Conservation (phyloP, 1,284 basidiomycete species). For the Ganoderma lucidum region DNA sequence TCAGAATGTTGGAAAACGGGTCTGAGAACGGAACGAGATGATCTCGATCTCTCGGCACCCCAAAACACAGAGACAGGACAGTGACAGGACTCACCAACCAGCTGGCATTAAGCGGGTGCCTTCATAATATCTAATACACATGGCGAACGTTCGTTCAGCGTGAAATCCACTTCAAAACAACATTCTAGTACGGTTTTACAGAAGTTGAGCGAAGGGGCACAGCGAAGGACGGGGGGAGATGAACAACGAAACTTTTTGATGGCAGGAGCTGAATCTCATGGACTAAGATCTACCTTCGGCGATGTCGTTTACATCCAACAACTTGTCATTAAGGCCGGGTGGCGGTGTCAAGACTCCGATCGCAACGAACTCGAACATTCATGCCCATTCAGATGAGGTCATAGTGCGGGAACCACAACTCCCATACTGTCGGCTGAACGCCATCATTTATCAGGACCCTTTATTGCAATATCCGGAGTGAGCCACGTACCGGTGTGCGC, state of each 20-base stretch:
- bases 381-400: background rate
- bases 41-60: background rate
- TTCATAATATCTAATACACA: background rate
- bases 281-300: background rate
- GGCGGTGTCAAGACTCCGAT: background rate
- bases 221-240: background rate
- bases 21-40: background rate
- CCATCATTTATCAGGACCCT: background rate
- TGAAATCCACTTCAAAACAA: background rate
- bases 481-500: background rate
- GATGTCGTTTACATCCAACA: background rate
- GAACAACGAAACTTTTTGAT: background rate
- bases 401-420: background rate
- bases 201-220: background rate
- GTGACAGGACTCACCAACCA: background rate
- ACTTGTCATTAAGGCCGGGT: constrained; percentile 3
- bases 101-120: background rate
- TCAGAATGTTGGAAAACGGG: background rate
- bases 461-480: background rate
- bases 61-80: background rate
- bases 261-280: background rate
- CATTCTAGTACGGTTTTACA: background rate
- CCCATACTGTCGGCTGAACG: background rate
- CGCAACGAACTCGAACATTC: background rate
- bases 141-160: too few relatives aligned